These are phyloP conservation scores for Aspergillus ibericus DNA, from an alignment of 2,329 filamentous ascomycete species.

Conservation along the genomic window DNA sequence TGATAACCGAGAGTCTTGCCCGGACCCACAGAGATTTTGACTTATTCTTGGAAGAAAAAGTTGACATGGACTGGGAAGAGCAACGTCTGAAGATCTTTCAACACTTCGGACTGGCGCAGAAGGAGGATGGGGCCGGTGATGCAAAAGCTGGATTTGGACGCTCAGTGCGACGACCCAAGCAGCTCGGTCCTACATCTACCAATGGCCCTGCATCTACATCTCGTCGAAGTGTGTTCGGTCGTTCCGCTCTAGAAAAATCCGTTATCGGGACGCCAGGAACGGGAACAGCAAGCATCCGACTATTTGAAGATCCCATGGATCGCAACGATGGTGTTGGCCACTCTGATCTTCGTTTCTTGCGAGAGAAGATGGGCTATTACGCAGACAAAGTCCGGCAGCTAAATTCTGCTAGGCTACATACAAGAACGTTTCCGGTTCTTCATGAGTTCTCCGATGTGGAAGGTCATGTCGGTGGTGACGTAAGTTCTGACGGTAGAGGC, in stretches of 20 bases:
- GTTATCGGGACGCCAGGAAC: slow-evolving; percentile 79
- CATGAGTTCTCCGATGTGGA: slow-evolving; percentile 75
- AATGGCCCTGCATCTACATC: slow-evolving; percentile 41
- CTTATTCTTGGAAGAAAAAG: slow-evolving; percentile 87
- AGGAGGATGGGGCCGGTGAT: slow-evolving; percentile 43
- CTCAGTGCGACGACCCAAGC: slow-evolving; percentile 40
- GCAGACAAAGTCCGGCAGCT: slow-evolving; percentile 76
- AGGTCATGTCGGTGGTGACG: slow-evolving; percentile 64
- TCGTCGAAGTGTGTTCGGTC: slow-evolving; percentile 62
- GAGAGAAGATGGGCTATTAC: slow-evolving; percentile 82
- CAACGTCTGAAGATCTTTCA: slow-evolving; percentile 92
- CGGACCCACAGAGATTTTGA: slow-evolving; percentile 91
- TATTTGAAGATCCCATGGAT: slow-evolving; percentile 68
- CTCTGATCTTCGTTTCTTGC: slow-evolving; percentile 70
- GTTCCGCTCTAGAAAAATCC: slow-evolving; percentile 74
- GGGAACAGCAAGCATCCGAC: slow-evolving; percentile 57
- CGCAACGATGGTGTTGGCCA: slow-evolving; percentile 54
- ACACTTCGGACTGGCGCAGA: slow-evolving; percentile 80
- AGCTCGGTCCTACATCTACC: slow-evolving; percentile 44
- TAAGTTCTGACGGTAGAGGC: slow-evolving; percentile 33
- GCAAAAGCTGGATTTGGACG: slow-evolving; percentile 54
- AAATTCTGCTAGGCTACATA: slow-evolving; percentile 69
- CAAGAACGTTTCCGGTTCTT: slow-evolving; percentile 70
- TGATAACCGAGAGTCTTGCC: slow-evolving; percentile 88
- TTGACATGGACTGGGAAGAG: slow-evolving; percentile 93